phyloP scores from a whole-genome alignment of 2,329 filamentous ascomycete genomes.

The Hymenoscyphus albidus region DNA sequence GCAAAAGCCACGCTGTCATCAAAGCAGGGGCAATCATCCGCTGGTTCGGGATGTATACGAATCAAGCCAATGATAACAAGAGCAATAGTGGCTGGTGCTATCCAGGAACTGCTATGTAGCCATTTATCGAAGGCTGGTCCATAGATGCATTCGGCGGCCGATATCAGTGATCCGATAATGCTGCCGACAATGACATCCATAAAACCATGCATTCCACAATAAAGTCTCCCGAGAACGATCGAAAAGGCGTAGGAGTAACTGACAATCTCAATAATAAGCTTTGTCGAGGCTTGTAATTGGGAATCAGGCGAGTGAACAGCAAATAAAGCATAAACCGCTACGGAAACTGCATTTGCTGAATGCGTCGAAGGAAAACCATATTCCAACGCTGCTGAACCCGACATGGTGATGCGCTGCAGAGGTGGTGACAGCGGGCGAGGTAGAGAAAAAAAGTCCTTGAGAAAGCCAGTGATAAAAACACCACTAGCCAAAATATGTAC shows the following conservation, averaged over 20 bases:
- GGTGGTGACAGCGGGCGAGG: slow-evolving; percentile 90
- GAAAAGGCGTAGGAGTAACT: slow-evolving; percentile 84
- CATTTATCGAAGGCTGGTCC: slow-evolving; percentile 62
- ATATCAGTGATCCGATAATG: slow-evolving; percentile 65
- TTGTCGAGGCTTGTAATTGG: slow-evolving; percentile 54
- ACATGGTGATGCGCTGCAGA: slow-evolving; percentile 94
- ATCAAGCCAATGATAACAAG: slow-evolving; percentile 71
- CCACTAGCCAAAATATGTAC: slow-evolving; percentile 74
- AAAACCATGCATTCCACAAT: slow-evolving; percentile 99
- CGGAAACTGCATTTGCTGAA: slow-evolving; percentile 93
- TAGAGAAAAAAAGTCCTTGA: slow-evolving; percentile 91
- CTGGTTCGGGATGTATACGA: slow-evolving; percentile 89
- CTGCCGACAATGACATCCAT: slow-evolving; percentile 83
- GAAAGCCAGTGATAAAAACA: slow-evolving; percentile 84
- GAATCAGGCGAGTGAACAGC: slow-evolving; percentile 64
- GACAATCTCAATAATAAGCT: slow-evolving; percentile 59
- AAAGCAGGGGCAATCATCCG: slow-evolving; percentile 94
- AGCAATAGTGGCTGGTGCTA: slow-evolving; percentile 60
- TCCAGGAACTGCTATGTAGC: slow-evolving; percentile 61
- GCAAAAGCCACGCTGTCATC: slow-evolving; percentile 94
- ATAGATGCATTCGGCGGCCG: slow-evolving; percentile 56
- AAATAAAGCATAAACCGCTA: slow-evolving; percentile 78
- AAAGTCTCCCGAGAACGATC: slow-evolving; percentile 85
- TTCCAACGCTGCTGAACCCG: slow-evolving; percentile 87
- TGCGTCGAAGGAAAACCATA: slow-evolving; percentile 98